These are phyloP conservation scores for Larix sibirica DNA, from an alignment of 83 land plant genomes.

Conservation along the genomic window DNA sequence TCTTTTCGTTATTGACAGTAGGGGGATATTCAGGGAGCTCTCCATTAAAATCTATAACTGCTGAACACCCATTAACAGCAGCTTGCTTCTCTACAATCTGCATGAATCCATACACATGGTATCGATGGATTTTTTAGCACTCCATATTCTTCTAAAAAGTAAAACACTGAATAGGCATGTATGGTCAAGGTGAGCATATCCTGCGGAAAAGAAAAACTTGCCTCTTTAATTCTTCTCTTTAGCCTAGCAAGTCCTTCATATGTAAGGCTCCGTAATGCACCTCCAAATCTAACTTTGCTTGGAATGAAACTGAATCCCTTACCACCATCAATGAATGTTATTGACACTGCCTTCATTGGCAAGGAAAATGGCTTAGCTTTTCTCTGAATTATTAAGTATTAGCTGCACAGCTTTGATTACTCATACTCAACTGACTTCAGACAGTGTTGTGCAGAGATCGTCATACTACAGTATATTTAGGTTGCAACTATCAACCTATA, in stretches of 20 bases:
- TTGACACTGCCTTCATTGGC: constrained; percentile 35
- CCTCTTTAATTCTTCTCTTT: constrained; percentile 52
- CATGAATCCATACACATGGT: no score
- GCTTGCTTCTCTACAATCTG: constrained; percentile 55
- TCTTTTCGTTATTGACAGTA: constrained; percentile 30
- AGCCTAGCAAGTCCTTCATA: constrained; percentile 31
- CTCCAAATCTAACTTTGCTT: constrained; percentile 37
- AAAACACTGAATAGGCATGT: no score
- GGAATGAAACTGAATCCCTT: constrained; percentile 39
- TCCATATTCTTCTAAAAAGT: no score
- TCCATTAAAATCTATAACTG: constrained; percentile 34
- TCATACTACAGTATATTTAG: no score
- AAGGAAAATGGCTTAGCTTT: no score
- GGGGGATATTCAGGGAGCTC: constrained; percentile 42
- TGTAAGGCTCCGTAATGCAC: constrained; percentile 44
- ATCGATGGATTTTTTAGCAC: no score
- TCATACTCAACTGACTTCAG: no score
- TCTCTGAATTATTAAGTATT: no score
- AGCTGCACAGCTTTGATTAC: no score
- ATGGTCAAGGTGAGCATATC: no score
- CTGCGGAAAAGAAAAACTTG: background rate
- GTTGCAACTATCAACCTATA: no score
- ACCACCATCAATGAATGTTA: constrained; percentile 38
- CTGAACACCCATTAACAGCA: constrained; percentile 39
- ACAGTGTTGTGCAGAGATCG: no score